Evolutionary conservation across 805 yeast species (phyloP).

Genomic region (Deakozyma indianensis): DNA sequence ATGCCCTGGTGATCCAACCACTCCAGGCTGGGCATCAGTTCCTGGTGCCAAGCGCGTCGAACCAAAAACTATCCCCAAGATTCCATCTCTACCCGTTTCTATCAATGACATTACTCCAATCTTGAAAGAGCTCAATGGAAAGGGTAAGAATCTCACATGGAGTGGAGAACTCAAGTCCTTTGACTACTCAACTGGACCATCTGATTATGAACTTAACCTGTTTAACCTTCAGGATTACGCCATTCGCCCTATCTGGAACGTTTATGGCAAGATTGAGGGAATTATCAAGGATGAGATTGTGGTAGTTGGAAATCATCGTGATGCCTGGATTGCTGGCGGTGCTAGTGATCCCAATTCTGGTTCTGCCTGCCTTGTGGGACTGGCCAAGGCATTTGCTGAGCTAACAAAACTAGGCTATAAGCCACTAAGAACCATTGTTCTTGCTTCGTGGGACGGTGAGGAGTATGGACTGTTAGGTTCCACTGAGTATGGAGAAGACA

Average conservation of each 20-base stretch:
- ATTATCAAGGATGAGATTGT: conserved; percentile 37
- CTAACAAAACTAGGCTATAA: conserved; percentile 47
- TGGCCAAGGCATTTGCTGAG: conserved; percentile 44
- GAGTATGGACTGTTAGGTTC: conserved; percentile 63
- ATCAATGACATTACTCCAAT: conserved; percentile 51
- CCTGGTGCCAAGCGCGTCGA: conserved; percentile 34
- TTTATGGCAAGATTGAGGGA: conserved; percentile 49
- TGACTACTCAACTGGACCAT: conserved; percentile 41
- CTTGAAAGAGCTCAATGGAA: conserved; percentile 40
- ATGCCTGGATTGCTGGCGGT: conserved; percentile 69
- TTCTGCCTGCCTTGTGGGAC: conserved; percentile 47
- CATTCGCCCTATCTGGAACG: conserved; percentile 47
- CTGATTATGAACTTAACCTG: conserved; percentile 32
- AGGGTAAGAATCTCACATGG: conserved; percentile 35
- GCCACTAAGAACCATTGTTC: conserved; percentile 53
- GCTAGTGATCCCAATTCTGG: conserved; percentile 75
- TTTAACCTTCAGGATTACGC: conserved; percentile 48
- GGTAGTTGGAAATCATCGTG: conserved; percentile 63
- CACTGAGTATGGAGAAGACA: conserved; percentile 62
- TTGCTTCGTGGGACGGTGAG: conserved; percentile 76
- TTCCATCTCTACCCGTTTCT: conserved; percentile 61
- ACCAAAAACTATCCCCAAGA: conserved; percentile 43
- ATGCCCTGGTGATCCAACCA: conserved; percentile 67
- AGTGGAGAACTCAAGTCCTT: conserved; percentile 29
- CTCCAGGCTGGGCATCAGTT: conserved; percentile 52